Percentiles rank a stretch among this genome's conserved stretches.
phyloP scores from a whole-genome alignment of 2,329 filamentous ascomycete genomes.

The Byssothecium circinans region DNA sequence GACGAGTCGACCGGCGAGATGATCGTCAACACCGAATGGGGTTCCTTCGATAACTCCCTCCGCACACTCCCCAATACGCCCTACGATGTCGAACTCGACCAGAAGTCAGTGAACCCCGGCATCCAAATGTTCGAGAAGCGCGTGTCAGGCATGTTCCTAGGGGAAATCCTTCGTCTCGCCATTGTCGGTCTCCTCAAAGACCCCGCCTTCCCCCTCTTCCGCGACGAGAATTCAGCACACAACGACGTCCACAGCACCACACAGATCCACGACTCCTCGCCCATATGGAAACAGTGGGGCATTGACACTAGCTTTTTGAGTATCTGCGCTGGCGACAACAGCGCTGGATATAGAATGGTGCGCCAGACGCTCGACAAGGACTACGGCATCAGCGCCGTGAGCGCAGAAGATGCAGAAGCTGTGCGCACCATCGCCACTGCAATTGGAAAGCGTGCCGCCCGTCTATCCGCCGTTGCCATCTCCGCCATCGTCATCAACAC shows the following conservation, averaged over 20 bases:
- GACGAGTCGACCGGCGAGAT: conserved; percentile 85
- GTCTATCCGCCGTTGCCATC: conserved; percentile 84
- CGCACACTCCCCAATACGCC: conserved; percentile 82
- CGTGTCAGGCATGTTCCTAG: conserved; percentile 96
- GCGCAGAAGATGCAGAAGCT: conserved; percentile 80
- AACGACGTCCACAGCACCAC: conserved; percentile 72
- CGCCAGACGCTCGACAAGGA: conserved; percentile 77
- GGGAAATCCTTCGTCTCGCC: conserved; percentile 83
- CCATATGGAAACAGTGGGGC: conserved; percentile 78
- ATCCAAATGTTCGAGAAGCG: conserved; percentile 99
- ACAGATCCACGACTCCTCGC: conserved; percentile 57
- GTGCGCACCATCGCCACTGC: conserved; percentile 82
- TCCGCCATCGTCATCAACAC: conserved; percentile 82
- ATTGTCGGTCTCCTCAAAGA: conserved; percentile 73
- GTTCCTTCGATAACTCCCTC: conserved; percentile 93
- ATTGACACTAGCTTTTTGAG: conserved; percentile 90
- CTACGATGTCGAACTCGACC: conserved; percentile 79
- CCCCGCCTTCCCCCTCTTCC: conserved; percentile 70
- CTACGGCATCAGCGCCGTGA: conserved; percentile 74
- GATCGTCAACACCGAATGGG: conserved; percentile 99
- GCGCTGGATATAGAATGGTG: conserved; percentile 69
- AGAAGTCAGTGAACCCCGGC: conserved; percentile 82
- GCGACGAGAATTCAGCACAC: conserved; percentile 69
- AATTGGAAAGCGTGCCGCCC: conserved; percentile 83
- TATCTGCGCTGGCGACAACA: conserved; percentile 79